Evolutionary conservation across 225 moss, liverwort and hornwort genomes (phyloP).

Genomic region (Antitrichia curtipendula): DNA sequence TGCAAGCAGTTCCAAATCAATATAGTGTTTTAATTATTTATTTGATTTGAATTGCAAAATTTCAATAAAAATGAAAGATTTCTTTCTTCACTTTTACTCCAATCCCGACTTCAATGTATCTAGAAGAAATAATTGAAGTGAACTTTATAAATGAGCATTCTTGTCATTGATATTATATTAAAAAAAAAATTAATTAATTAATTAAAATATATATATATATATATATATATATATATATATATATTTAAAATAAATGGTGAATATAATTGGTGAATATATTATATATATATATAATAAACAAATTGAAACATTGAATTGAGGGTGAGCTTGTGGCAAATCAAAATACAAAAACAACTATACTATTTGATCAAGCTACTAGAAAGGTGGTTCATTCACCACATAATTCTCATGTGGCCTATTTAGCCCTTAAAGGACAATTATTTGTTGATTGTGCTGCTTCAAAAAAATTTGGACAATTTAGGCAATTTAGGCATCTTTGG

Average conservation of each 20-base stretch:
- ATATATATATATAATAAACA: not conserved
- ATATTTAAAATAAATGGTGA: not conserved
- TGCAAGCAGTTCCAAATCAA: not conserved
- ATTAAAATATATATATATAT: no score
- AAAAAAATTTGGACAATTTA: not conserved
- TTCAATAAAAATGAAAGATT: not conserved
- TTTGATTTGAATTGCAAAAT: not conserved
- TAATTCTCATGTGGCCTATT: fast-evolving
- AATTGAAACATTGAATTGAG: fast-evolving
- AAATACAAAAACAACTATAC: not conserved
- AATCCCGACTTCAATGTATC: no score
- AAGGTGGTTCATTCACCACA: not conserved
- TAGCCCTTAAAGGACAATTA: no score
- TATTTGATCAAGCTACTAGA: not conserved
- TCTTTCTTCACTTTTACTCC: no score
- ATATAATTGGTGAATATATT: no score
- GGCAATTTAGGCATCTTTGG: not conserved
- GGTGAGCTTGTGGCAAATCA: fast-evolving
- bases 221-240: no score
- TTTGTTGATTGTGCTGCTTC: fast-evolving
- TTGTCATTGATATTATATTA: not conserved
- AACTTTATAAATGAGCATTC: not conserved
- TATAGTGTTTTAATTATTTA: not conserved
- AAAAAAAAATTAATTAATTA: no score
- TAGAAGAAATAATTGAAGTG: not conserved